A percentile compares a stretch with the other conserved stretches of the same genome.
Evolutionary conservation across 805 yeast genomes (phyloP).

Genomic region (Candida sphagnicola): DNA sequence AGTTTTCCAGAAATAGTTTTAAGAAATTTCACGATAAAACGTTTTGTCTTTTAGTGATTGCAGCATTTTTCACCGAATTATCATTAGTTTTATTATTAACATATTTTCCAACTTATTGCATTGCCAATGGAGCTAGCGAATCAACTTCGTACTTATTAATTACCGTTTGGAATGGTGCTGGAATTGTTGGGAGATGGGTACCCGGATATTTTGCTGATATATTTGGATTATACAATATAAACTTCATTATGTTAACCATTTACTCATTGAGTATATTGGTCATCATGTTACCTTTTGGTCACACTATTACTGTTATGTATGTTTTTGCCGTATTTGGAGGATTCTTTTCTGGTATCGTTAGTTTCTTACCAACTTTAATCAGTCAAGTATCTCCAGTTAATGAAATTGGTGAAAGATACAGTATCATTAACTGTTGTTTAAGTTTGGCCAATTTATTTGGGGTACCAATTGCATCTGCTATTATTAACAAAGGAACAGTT

Average conservation of each 20-base stretch:
- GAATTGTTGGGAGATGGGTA: constrained; percentile 28
- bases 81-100: constrained; percentile 26
- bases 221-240: constrained; percentile 28
- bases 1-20: constrained; percentile 6
- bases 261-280: constrained; percentile 21
- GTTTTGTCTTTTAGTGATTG: constrained; percentile 23
- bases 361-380: constrained; percentile 46
- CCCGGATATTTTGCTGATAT: constrained; percentile 27
- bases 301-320: constrained; percentile 18
- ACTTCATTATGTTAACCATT: constrained; percentile 26
- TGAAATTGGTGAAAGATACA: constrained; percentile 34
- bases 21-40: constrained; percentile 16
- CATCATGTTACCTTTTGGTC: constrained; percentile 34
- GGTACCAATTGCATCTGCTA: constrained; percentile 30
- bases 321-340: constrained; percentile 34
- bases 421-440: constrained; percentile 26
- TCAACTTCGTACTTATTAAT: constrained; percentile 23
- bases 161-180: constrained; percentile 27
- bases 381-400: constrained; percentile 50
- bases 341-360: constrained; percentile 29
- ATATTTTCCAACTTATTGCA: constrained; percentile 31
- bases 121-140: constrained; percentile 27
- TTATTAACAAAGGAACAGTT: constrained; percentile 23
- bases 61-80: constrained; percentile 29
- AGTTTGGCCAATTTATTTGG: constrained; percentile 31